Evolutionary conservation across 768 basidiomycete species (phyloP).

Genomic region (Auricularia heimuer): DNA sequence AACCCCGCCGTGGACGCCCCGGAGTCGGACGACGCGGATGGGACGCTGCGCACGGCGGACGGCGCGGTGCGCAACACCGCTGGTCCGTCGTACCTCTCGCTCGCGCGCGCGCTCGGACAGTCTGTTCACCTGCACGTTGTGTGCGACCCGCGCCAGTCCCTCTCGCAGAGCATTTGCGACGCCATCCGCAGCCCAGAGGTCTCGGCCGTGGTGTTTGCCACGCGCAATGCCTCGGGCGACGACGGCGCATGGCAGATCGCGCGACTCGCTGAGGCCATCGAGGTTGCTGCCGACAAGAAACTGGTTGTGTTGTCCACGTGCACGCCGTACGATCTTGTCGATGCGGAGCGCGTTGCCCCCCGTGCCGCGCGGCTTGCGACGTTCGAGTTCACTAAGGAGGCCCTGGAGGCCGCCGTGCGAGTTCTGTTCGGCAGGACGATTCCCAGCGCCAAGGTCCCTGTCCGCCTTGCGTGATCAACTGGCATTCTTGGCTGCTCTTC

Average conservation of each 20-base stretch:
- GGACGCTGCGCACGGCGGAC: slow-evolving; percentile 27
- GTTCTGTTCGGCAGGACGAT: slow-evolving; percentile 34
- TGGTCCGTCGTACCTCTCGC: slow-evolving; percentile 42
- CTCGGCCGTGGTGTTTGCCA: slow-evolving; percentile 38
- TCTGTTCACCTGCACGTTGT: slow-evolving; percentile 34
- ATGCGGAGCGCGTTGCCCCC: slow-evolving; percentile 4
- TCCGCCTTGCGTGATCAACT: slow-evolving; percentile 6
- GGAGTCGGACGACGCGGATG: slow-evolving; percentile 15
- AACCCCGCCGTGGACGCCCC: slow-evolving; percentile 55
- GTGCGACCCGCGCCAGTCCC: slow-evolving; percentile 23
- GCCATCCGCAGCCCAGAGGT: slow-evolving; percentile 10
- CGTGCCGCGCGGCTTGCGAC: slow-evolving; percentile 33
- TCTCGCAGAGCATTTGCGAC: slow-evolving; percentile 7
- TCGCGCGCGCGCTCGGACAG: slow-evolving; percentile 32
- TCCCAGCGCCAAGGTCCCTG: slow-evolving; percentile 21
- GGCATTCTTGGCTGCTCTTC: too few relatives aligned
- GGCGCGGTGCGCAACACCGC: slow-evolving; percentile 47
- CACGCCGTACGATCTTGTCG: slow-evolving; percentile 53
- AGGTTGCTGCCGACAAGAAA: slow-evolving; percentile 14
- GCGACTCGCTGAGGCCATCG: slow-evolving; percentile 24
- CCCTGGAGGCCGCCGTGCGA: slow-evolving; percentile 34
- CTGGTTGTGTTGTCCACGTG: slow-evolving; percentile 50
- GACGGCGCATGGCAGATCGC: slow-evolving; percentile 42
- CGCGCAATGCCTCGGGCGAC: slow-evolving; percentile 40
- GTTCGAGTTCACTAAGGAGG: slow-evolving; percentile 50